A percentile compares a stretch with the other conserved stretches of the same genome.
These are phyloP conservation scores for Metschnikowia colocasiae DNA, from an alignment of 805 yeast genomes.

Conservation along the genomic window DNA sequence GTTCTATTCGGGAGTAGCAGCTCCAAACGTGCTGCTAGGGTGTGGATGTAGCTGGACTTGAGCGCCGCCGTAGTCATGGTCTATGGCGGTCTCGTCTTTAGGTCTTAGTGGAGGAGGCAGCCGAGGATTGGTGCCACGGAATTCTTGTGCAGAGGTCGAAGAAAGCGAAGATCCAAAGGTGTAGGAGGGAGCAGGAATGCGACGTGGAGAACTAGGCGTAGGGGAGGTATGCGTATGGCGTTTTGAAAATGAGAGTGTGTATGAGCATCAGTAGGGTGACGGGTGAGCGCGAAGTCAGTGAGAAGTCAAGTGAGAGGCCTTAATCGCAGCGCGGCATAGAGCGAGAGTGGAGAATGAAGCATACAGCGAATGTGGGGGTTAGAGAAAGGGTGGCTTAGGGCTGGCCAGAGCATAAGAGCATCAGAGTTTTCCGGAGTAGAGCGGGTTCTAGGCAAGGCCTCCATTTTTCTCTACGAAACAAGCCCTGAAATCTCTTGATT, in stretches of 20 bases:
- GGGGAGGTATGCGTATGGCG: slow-evolving; percentile 1
- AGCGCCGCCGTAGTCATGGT: slow-evolving; percentile 7
- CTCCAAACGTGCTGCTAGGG: slow-evolving; percentile 24
- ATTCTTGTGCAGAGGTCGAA: not conserved
- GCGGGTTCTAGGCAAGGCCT: too few species aligned
- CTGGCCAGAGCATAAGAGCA: not conserved
- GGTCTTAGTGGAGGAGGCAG: not conserved
- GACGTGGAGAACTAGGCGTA: not conserved
- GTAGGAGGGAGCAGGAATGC: not conserved
- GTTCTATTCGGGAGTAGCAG: slow-evolving; percentile 37
- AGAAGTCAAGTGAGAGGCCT: not conserved
- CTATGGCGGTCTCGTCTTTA: not conserved
- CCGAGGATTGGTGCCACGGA: not conserved
- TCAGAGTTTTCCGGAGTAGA: not conserved
- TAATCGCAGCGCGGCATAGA: not conserved
- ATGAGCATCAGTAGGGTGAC: not conserved
- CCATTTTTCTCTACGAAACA: not conserved
- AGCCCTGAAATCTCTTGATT: not conserved
- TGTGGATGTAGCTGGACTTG: slow-evolving; percentile 13
- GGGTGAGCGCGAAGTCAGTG: slow-evolving; percentile 2
- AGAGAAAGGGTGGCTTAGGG: not conserved
- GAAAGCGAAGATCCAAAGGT: not conserved
- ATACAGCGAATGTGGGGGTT: not conserved
- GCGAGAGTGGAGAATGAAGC: not conserved
- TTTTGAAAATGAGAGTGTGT: slow-evolving; percentile 1